These are phyloP conservation scores for Globisporangium yorkense DNA, from an alignment of 352 stramenopile species.

Conservation along the genomic window DNA sequence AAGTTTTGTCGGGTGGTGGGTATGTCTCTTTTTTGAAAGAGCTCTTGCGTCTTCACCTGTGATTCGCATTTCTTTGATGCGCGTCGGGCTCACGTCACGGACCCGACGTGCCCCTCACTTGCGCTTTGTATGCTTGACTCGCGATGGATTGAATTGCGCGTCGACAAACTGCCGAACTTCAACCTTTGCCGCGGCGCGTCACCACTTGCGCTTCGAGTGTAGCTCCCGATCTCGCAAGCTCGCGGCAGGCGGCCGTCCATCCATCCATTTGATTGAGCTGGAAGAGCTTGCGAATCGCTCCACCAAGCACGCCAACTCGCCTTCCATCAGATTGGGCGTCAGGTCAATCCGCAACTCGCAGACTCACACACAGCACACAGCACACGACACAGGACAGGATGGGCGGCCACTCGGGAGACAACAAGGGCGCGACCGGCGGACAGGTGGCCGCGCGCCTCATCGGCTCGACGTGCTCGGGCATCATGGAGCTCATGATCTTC, in stretches of 20 bases:
- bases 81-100: background rate
- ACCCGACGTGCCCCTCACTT: background rate
- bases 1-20: background rate
- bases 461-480: constrained; percentile 88
- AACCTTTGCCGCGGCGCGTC: background rate
- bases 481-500: constrained; percentile 94
- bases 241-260: background rate
- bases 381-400: constrained; percentile 15
- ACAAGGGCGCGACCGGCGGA: constrained; percentile 30
- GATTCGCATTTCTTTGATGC: background rate
- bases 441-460: constrained; percentile 79
- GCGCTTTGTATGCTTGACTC: constrained; percentile 2
- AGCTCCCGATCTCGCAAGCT: background rate
- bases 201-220: constrained; percentile 2
- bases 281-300: background rate
- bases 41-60: background rate
- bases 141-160: constrained; percentile 6
- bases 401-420: constrained; percentile 44
- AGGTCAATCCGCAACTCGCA: constrained; percentile 12
- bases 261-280: background rate
- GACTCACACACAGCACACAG: constrained; percentile 7
- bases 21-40: background rate
- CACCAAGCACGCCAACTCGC: background rate
- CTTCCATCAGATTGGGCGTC: background rate
- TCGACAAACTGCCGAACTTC: background rate